Base-by-base conservation (phyloP, 371 early-diverging fungal genomes). In the Parasitella parasitica region DNA sequence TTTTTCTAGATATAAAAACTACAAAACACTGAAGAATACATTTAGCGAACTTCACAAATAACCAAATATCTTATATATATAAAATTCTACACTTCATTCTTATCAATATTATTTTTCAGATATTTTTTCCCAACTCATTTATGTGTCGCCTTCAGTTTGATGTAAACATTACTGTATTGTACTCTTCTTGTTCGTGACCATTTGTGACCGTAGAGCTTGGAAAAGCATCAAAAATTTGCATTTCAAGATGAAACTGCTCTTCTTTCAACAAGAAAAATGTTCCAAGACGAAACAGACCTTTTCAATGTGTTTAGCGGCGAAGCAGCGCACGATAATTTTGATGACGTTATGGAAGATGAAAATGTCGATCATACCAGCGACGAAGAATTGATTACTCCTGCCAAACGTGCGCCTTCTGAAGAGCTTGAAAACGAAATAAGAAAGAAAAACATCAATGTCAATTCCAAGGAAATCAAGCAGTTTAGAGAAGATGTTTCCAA, bases 241-340 rank as follows among this genome's bases (percentile, higher is more conserved):
- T 46, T 46, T 12, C 20, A 12, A 46, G 4, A 18, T 12, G 46
- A 22, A 20, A 46, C 20, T 24, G 11, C 24, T 24, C 24, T 18
- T 46, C 12, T 5, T 13, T n/a, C n/a, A 46, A 16, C 43, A 43
- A 22, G 13, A 0, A 46, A 32, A 13, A 62, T 69, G 66, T 60
- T 72, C 63, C 69, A 61, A 32, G 64, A 64, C 55, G 67, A 73
- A 11, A 57, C 65, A 24, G 55, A 54, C 15, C 60, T 66, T 18
- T 66, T 63, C 39, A 43, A 69, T 27, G 57, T 66, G 16, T 52
- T 73, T 49, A 61, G 68, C 53, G 51, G 67, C 24, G 63, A 57
- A 16, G 35, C 50, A 12, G 9, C 41, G 3, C 12, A 55, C 18
- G 71, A 66, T 8, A 53, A 63, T 16, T 70, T 70, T 24, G 71